Base-by-base conservation (phyloP, 805 yeast genomes). In the Barnettozyma populi region DNA sequence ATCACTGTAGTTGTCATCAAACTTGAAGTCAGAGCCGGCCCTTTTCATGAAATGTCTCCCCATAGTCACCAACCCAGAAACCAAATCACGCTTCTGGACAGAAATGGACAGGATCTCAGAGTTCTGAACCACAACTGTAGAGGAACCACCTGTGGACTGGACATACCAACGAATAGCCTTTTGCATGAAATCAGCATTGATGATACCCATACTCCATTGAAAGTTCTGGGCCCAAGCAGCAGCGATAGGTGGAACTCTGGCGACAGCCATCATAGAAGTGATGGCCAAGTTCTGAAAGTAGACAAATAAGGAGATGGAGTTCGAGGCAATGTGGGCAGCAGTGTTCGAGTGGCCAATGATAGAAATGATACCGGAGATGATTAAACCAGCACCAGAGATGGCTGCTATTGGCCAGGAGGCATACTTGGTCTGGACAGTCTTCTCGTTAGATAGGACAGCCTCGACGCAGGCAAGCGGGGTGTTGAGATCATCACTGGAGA, bases 371-470 rank as follows among this genome's bases (percentile, higher is more conserved):
- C 95, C 90, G n/a, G 95, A 86, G 16, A 83, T 74, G 40, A 90
- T 68, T 50, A 90, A 67, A n/a, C 97, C 96, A 27, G 87, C 65
- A 52, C 97, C 97, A 1, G 95, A 89, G 57, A 90, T 73, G 19
- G 84, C 83, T 2, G 97, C 97, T 18, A 96, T 88, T 36, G 88
- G 95, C 97, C 97, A 90, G 4, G 95, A 78, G 2, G 94, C 96
- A 55, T 84, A 90, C 57, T 80, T 81, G 25, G 97, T 90, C 67
- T 90, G 95, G 29, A 94, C 99, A 1, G 98, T 90, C 61, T 87
- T 90, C 49, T 94, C 97, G 67, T 94, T 94, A 18, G 86, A 69
- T 47, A 94, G 72, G 14, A 80, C 73, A 0, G 98, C 97, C 63
- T 86, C 88, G 11, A 94, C 95, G 76, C 99, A 94, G 2, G 98